These are phyloP conservation scores for Candida maesae DNA, from an alignment of 805 yeast genomes.

Conservation along the genomic window DNA sequence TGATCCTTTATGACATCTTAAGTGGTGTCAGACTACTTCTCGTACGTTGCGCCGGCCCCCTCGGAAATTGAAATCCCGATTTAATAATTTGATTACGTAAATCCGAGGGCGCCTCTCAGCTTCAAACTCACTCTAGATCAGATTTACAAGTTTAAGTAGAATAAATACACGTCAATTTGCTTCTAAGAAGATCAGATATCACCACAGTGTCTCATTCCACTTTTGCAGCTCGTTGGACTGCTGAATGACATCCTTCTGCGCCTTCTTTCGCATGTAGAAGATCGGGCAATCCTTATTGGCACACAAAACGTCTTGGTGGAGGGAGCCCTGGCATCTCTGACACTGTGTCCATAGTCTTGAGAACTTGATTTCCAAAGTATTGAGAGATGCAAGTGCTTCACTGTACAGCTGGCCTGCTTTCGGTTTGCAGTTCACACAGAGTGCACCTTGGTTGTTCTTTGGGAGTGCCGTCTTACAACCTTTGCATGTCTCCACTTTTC, in stretches of 20 bases:
- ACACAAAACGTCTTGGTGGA: constrained; percentile 94
- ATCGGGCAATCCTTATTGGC: constrained; percentile 96
- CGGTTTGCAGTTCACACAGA: constrained; percentile 74
- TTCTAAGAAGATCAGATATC: too few relatives aligned
- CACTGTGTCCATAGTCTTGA: constrained; percentile 96
- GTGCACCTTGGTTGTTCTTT: constrained; percentile 58
- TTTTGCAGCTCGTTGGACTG: constrained; percentile 36
- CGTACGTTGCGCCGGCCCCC: not conserved
- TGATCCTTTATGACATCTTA: too few relatives aligned
- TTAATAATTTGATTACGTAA: too few relatives aligned
- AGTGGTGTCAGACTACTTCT: not conserved
- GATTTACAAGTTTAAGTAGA: too few relatives aligned
- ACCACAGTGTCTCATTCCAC: constrained; percentile 34
- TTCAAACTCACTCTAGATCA: too few relatives aligned
- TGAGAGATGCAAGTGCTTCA: constrained; percentile 75
- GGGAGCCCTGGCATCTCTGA: constrained; percentile 93
- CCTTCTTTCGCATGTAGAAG: constrained; percentile 84
- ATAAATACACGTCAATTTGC: not conserved
- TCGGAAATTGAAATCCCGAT: too few relatives aligned
- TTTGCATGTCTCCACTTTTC: constrained; percentile 82
- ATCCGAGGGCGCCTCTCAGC: too few relatives aligned
- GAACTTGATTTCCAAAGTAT: constrained; percentile 75
- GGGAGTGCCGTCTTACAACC: constrained; percentile 78
- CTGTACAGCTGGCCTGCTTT: constrained; percentile 77
- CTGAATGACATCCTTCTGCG: constrained; percentile 38